Evolutionary conservation across 2,329 filamentous ascomycete genomes (phyloP).

Genomic region (Hypoxylon sp.): DNA sequence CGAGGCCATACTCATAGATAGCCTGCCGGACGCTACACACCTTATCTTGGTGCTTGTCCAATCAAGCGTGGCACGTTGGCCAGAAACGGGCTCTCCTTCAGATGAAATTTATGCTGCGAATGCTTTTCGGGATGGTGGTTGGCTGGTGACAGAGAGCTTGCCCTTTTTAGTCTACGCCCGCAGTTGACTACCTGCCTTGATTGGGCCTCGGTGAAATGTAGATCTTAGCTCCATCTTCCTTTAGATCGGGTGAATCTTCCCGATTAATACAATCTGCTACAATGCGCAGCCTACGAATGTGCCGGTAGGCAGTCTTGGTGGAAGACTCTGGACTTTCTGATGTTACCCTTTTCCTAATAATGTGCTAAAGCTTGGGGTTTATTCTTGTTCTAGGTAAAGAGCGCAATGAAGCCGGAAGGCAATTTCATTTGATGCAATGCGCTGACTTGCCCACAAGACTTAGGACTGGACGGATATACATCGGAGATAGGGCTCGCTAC

Average conservation of each 20-base stretch:
- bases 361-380: background rate
- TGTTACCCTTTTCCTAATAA: no score
- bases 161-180: conserved; percentile 28
- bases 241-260: conserved; percentile 18
- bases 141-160: conserved; percentile 26
- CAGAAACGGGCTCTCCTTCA: conserved; percentile 33
- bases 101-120: conserved; percentile 24
- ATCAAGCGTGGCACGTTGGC: conserved; percentile 47
- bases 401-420: background rate
- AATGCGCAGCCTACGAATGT: no score
- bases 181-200: conserved; percentile 40
- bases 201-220: conserved; percentile 38
- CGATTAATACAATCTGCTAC: no score
- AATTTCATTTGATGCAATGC: conserved; percentile 7
- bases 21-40: conserved; percentile 5
- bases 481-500: conserved; percentile 6
- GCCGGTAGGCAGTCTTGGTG: no score
- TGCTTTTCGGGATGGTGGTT: conserved; percentile 36
- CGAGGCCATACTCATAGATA: conserved; percentile 17
- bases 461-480: conserved; percentile 8
- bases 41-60: conserved; percentile 46
- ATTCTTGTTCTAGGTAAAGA: background rate
- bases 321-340: no score
- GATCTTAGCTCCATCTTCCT: conserved; percentile 10
- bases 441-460: background rate